phyloP scores from a whole-genome alignment of 2,329 filamentous ascomycete species.

The Cryphonectria naterciae region DNA sequence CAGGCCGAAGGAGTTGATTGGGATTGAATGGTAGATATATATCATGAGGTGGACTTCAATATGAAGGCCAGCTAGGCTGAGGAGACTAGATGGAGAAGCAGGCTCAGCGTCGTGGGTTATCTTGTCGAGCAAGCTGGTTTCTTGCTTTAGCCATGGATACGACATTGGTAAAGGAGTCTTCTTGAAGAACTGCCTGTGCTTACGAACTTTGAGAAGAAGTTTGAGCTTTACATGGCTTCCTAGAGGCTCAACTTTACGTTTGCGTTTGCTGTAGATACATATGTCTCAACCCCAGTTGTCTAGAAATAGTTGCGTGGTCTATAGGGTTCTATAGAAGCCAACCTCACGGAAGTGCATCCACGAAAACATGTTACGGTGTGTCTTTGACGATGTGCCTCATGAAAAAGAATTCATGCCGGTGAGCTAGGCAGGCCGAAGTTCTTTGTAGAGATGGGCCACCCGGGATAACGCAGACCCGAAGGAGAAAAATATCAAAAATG shows the following conservation, averaged over 20 bases:
- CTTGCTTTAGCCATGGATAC: background rate
- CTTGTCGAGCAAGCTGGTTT: background rate
- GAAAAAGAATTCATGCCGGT: no score
- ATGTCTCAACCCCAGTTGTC: background rate
- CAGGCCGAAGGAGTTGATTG: background rate
- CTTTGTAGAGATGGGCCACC: no score
- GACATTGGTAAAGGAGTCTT: background rate
- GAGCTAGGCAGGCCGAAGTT: no score
- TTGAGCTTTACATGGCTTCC: background rate
- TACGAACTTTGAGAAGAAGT: background rate
- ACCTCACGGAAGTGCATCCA: background rate
- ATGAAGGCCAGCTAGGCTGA: background rate
- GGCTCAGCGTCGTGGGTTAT: background rate
- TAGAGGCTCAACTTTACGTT: background rate
- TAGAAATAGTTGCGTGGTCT: background rate
- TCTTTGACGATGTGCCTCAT: no score
- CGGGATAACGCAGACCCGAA: no score
- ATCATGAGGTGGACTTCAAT: background rate
- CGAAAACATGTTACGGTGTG: background rate
- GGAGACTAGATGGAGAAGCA: background rate
- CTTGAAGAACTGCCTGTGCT: background rate
- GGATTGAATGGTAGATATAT: slow-evolving; percentile 1
- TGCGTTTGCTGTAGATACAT: background rate
- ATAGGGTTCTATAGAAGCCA: background rate
- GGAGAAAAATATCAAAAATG: no score